Base-by-base conservation (phyloP, 306 rosid species). In the Fragaria ananassa region DNA sequence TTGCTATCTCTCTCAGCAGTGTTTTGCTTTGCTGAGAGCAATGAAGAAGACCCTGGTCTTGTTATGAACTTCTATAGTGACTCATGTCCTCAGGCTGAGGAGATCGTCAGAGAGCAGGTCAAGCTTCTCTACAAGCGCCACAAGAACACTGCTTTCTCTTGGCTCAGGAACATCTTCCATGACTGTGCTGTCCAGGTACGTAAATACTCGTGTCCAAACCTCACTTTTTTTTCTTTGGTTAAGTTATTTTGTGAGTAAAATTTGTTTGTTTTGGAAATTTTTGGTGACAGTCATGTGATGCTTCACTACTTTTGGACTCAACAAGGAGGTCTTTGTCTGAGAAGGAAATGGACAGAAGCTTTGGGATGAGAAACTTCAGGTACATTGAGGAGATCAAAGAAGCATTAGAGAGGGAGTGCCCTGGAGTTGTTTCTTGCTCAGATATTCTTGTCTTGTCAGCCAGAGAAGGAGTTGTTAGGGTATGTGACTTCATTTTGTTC, bases 71-170 rank as follows among this genome's bases (percentile, higher is more conserved):
- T 90, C 34, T 95, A 95, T 91, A 92, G 84, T 79, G 98, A 95
- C 76, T 17, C 93, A 44, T 95, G 98, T 39, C 98, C 98, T 67
- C 98, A 95, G 79, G 98, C 98, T 37, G 97, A 95, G 83, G 98
- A 95, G n/a, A 57, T 95, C 72, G 84, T 95, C 90, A 87, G 8
- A 82, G 97, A 92, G 74, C 97, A 95, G 75, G 98, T 95, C 44
- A 92, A 79, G 87, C 97, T 95, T 71, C 97, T 92, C 68, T 95
- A 95, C 93, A 95, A 92, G 76, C 97, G 97, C 83, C 98, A 95
- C 88, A 95, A 95, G 91, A 95, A 95, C 97, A 95, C 98, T 70
- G 98, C 98, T 15, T 95, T 95, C 87, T 95, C 98, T 2, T 95
- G 98, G 98, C 97, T 95, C 78, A 89, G 98, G 60, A 95, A 95